Conservation (phyloP, 805 yeast species). For the Kregervanrija delftensis region DNA sequence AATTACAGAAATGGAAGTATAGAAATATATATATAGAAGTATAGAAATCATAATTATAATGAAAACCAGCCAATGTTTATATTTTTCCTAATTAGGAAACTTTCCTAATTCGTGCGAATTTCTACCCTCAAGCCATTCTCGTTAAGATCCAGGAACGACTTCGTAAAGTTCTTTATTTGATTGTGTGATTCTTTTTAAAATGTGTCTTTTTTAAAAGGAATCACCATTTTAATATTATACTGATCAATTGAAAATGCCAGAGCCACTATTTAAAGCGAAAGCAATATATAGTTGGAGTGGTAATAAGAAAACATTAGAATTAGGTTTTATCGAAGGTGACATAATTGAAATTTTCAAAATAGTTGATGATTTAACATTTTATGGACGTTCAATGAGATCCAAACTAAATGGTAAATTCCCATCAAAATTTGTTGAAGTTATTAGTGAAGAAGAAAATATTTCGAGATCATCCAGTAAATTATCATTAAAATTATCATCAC, state of each 20-base stretch:
- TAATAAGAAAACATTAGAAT: conserved; percentile 67
- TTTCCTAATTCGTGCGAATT: no score
- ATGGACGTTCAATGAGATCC: conserved; percentile 73
- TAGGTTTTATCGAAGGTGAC: conserved; percentile 93
- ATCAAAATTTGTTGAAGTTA: conserved; percentile 66
- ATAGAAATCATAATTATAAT: no score
- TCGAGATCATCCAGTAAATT: not conserved
- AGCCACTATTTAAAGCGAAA: conserved; percentile 25
- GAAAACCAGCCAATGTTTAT: no score
- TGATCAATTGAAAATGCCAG: not conserved
- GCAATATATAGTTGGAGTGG: conserved; percentile 95
- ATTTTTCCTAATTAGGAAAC: no score
- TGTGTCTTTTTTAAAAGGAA: no score
- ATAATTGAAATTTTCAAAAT: conserved; percentile 68
- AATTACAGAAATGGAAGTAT: no score
- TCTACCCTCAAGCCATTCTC: no score
- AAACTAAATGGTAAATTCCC: conserved; percentile 85
- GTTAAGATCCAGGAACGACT: no score
- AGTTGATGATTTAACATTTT: conserved; percentile 92
- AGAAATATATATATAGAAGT: no score
- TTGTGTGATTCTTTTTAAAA: no score
- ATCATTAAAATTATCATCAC: not conserved
- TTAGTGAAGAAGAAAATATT: conserved; percentile 15
- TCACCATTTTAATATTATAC: no score
- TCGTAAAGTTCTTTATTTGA: no score